Base-by-base conservation (phyloP, 495 filamentous ascomycete genomes). In the Alectoria sarmentosa region DNA sequence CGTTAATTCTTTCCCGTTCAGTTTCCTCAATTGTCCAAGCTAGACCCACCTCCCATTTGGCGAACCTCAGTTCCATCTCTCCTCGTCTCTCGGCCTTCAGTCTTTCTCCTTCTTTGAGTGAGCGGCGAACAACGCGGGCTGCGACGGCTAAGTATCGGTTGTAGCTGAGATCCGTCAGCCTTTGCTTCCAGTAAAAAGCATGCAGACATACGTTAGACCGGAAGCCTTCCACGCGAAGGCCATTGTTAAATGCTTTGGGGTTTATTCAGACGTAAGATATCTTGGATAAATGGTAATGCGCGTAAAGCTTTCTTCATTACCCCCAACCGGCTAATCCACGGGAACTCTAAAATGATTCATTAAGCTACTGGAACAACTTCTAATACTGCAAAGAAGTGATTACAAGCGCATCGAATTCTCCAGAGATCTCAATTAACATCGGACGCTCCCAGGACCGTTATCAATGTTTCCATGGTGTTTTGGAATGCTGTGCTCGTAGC, bases 201-300 rank as follows among this genome's bases (percentile, higher is more conserved):
- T 7, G 59, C 9, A 52, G 56, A 71, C 89, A 77, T 88, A 98
- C 95, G 88, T 96, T 72, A 98, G 82, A 81, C 95, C 94, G 74
- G 94, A 88, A 73, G 92, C 85, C 89, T 97, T 98, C 95, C 95
- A 99, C 74, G 92, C 90, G 79, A 91, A 93, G 77, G 90, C 85
- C 94, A 98, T 98, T 82, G 30, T 42, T n/a, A 39, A 44, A 10
- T n/a, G 21, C 11, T 17, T 59, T 26, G 28, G 42, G 41, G 8
- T 62, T 8, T 28, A 7, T 17, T 58, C 10, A 14, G 7, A 11
- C 42, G 46, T 11, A 14, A 10, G 23, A 48, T 48, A 6, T 46
- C 9, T 8, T n/a, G 21, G 21, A 46, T 46, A 9, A 46, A n/a
- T n/a, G n/a, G n/a, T n/a, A n/a, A n/a, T n/a, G n/a, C n/a, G n/a